Evolutionary conservation across 2,329 filamentous ascomycete genomes (phyloP).

Genomic region (Golovinomyces cichoracearum): DNA sequence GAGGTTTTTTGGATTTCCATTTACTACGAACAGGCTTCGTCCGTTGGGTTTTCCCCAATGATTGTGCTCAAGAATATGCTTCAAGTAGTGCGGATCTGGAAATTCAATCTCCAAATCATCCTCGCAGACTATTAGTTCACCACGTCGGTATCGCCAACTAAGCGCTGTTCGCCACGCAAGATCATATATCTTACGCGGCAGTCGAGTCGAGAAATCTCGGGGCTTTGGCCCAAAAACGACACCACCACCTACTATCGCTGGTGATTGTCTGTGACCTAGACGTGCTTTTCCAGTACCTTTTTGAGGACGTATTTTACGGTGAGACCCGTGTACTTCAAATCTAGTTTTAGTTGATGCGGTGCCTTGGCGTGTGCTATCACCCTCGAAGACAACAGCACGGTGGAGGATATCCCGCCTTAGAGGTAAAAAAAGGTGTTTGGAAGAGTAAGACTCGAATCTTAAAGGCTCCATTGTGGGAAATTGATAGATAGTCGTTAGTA

Average conservation of each 20-base stretch:
- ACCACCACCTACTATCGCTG: conserved; percentile 61
- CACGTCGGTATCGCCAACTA: conserved; percentile 67
- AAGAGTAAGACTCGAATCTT: conserved; percentile 49
- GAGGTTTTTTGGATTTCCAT: conserved; percentile 31
- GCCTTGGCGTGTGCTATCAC: conserved; percentile 64
- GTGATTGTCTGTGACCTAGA: conserved; percentile 55
- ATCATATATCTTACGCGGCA: conserved; percentile 82
- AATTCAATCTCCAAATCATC: conserved; percentile 41
- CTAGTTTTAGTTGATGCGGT: conserved; percentile 65
- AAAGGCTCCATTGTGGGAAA: conserved; percentile 77
- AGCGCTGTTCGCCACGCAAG: conserved; percentile 84
- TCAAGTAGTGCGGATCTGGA: conserved; percentile 29
- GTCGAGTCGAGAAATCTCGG: conserved; percentile 60
- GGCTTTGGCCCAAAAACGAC: conserved; percentile 77
- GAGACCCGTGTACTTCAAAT: conserved; percentile 58
- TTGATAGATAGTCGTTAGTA: conserved; percentile 63
- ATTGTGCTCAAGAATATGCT: conserved; percentile 43
- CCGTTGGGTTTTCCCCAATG: conserved; percentile 40
- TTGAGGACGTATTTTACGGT: conserved; percentile 57
- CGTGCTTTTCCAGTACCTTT: conserved; percentile 69
- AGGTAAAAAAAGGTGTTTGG: conserved; percentile 64
- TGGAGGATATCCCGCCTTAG: conserved; percentile 79
- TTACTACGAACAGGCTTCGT: conserved; percentile 51
- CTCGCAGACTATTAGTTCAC: conserved; percentile 66
- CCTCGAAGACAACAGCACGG: conserved; percentile 76